phyloP scores from a whole-genome alignment of 805 yeast species.

The Blastobotrys terrestris region DNA sequence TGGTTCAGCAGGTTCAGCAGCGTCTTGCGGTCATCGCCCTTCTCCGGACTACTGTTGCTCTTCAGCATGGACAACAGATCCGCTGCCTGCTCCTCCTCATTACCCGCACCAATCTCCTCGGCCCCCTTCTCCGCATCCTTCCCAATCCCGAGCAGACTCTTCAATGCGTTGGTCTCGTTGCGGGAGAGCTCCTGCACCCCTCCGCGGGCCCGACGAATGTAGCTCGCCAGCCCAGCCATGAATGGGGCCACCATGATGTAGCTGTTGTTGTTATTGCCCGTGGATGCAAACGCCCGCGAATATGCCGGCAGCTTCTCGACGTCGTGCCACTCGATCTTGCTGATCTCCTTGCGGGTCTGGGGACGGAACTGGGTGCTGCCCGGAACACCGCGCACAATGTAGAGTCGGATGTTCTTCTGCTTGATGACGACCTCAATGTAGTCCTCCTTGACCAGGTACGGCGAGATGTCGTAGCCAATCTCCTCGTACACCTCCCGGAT shows the following conservation, averaged over 20 bases:
- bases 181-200: slow-evolving; percentile 22
- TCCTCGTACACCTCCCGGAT: slow-evolving; percentile 89
- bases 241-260: slow-evolving; percentile 36
- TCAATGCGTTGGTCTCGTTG: slow-evolving; percentile 27
- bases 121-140: slow-evolving; percentile 3
- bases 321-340: slow-evolving; percentile 66
- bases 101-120: slow-evolving; percentile 13
- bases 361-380: slow-evolving; percentile 73
- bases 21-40: slow-evolving; percentile 19
- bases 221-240: slow-evolving; percentile 28
- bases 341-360: slow-evolving; percentile 80
- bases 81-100: slow-evolving; percentile 17
- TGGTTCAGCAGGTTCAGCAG: slow-evolving; percentile 21
- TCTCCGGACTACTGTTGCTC: slow-evolving; percentile 8
- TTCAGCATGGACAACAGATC: slow-evolving; percentile 15
- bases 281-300: slow-evolving; percentile 12
- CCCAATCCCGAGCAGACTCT: slow-evolving; percentile 26
- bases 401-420: slow-evolving; percentile 84
- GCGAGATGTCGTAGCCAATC: slow-evolving; percentile 80
- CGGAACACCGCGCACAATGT: slow-evolving; percentile 69
- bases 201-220: slow-evolving; percentile 27
- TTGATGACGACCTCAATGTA: slow-evolving; percentile 72
- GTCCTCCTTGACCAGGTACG: slow-evolving; percentile 59
- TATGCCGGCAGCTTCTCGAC: slow-evolving; percentile 29
- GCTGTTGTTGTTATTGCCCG: slow-evolving; percentile 5